A percentile compares a stretch with the other conserved stretches of the same genome.
These are phyloP conservation scores for Phytopythium boreale DNA, from an alignment of 352 stramenopile genomes.

Conservation along the genomic window DNA sequence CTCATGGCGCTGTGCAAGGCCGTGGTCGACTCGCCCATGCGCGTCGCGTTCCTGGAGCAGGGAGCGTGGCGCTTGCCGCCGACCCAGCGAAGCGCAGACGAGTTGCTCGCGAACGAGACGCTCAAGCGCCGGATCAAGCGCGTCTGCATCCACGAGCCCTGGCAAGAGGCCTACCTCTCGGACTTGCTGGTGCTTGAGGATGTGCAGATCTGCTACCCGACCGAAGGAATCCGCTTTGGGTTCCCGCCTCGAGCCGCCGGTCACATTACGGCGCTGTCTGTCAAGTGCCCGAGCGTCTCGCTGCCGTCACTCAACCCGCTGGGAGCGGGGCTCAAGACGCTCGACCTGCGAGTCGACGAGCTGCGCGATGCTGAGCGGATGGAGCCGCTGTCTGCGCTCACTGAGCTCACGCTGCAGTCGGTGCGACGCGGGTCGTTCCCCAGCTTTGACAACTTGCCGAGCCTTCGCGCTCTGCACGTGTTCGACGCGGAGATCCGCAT, in stretches of 20 bases:
- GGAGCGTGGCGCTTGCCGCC: not conserved
- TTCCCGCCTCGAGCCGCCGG: too few species aligned
- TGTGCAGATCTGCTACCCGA: not conserved
- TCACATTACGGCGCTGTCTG: not conserved
- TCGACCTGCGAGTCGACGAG: not conserved
- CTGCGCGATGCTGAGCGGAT: not conserved
- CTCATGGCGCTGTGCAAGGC: constrained; percentile 6
- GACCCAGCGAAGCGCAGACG: too few species aligned
- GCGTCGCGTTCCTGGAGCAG: not conserved
- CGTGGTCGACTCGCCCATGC: not conserved
- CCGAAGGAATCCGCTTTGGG: not conserved
- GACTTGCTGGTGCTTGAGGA: not conserved
- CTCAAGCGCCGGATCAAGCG: not conserved
- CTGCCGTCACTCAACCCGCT: not conserved
- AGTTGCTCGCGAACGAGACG: not conserved
- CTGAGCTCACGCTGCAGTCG: not conserved
- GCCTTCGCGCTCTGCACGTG: not conserved
- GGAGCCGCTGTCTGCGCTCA: not conserved
- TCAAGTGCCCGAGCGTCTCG: not conserved
- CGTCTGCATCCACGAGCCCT: not conserved
- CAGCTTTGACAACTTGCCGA: not conserved
- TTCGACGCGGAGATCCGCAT: not conserved
- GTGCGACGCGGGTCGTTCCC: not conserved
- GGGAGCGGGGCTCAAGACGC: not conserved
- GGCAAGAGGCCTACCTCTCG: not conserved